These are phyloP conservation scores for Periconia digitata DNA, from an alignment of 2,329 filamentous ascomycete genomes.

Conservation along the genomic window DNA sequence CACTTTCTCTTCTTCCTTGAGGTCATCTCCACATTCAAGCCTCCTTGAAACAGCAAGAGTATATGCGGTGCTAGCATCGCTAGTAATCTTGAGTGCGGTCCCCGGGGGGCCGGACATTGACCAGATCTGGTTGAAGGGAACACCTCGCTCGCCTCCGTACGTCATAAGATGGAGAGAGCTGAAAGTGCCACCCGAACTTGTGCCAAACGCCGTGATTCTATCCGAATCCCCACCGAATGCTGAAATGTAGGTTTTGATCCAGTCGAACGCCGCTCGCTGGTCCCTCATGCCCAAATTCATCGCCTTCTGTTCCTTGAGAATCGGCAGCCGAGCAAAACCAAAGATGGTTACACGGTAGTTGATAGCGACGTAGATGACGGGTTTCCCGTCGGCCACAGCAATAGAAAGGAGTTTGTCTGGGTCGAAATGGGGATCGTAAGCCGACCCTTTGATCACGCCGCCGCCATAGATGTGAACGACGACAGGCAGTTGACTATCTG, in stretches of 20 bases:
- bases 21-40: constrained; percentile 3
- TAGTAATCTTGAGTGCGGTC: constrained; percentile 34
- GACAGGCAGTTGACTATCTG: constrained; percentile 7
- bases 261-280: constrained; percentile 31
- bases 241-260: constrained; percentile 29
- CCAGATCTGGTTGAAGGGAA: constrained; percentile 38
- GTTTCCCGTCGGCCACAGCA: constrained; percentile 43
- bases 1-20: constrained; percentile 2
- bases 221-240: constrained; percentile 31
- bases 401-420: constrained; percentile 48
- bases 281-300: constrained; percentile 33
- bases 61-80: constrained; percentile 22
- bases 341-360: constrained; percentile 33
- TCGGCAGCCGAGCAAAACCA: constrained; percentile 22
- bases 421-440: constrained; percentile 23
- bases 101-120: constrained; percentile 41
- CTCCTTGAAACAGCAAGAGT: constrained; percentile 9
- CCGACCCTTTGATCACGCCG: constrained; percentile 10
- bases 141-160: constrained; percentile 32
- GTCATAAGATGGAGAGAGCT: constrained; percentile 23
- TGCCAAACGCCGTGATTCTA: constrained; percentile 35
- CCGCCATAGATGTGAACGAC: constrained; percentile 9
- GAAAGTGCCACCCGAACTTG: constrained; percentile 32
- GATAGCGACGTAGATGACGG: constrained; percentile 22
- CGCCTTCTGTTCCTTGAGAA: constrained; percentile 26